Evolutionary conservation across 2,329 filamentous ascomycete genomes (phyloP).

Genomic region (Fusarium nisikadoi): DNA sequence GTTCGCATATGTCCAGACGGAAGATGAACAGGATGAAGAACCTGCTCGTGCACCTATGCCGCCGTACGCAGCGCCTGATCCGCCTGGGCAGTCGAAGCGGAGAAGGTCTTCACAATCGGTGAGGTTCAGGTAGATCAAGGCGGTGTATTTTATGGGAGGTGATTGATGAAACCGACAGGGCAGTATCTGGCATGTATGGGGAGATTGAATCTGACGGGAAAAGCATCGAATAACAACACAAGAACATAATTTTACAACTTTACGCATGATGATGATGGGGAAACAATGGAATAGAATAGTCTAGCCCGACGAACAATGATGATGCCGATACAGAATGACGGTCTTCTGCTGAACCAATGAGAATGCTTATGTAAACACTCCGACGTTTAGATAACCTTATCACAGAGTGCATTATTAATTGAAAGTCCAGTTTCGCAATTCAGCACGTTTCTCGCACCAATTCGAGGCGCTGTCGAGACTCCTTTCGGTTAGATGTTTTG

Average conservation of each 20-base stretch:
- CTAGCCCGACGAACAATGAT: background rate
- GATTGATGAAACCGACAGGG: background rate
- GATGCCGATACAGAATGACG: too few relatives aligned
- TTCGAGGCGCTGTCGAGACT: too few relatives aligned
- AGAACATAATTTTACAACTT: too few relatives aligned
- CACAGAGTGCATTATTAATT: background rate
- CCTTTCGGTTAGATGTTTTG: background rate
- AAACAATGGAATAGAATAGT: rapidly evolving
- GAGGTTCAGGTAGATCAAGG: background rate
- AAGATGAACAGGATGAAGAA: conserved; percentile 4
- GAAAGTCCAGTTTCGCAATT: background rate
- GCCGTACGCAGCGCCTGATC: background rate
- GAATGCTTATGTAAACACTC: background rate
- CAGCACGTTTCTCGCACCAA: rapidly evolving
- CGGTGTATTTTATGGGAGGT: background rate
- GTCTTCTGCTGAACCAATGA: rapidly evolving
- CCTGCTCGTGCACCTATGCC: background rate
- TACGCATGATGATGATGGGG: too few relatives aligned
- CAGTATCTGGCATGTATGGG: background rate
- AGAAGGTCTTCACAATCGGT: background rate
- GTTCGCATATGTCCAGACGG: background rate
- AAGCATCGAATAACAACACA: background rate
- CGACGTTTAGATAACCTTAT: background rate
- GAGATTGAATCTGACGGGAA: background rate
- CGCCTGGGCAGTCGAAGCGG: background rate